These are phyloP conservation scores for Hordeum marinum DNA, from an alignment of 176 grass and related monocot species.

Conservation along the genomic window DNA sequence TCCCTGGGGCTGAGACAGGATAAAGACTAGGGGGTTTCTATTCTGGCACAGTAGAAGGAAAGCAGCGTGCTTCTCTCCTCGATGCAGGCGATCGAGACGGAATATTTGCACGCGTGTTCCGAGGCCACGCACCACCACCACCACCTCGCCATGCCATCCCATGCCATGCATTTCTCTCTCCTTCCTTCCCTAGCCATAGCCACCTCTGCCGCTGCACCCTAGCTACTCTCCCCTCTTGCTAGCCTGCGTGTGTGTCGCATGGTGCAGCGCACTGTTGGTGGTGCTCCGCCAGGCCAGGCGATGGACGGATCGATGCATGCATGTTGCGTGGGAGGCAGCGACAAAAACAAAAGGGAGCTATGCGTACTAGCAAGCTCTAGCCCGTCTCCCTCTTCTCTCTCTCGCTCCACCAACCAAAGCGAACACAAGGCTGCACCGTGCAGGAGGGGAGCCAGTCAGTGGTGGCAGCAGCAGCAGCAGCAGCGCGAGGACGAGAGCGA, in stretches of 20 bases:
- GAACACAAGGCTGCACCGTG: constrained; percentile 29
- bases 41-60: constrained; percentile 16
- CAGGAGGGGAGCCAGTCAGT: background rate
- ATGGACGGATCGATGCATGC: constrained; percentile 26
- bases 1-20: background rate
- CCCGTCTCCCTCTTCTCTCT: background rate
- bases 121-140: background rate
- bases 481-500: background rate
- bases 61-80: constrained; percentile 26
- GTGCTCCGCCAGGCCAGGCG: background rate
- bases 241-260: background rate
- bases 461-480: background rate
- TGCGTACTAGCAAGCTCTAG: background rate
- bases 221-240: background rate
- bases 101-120: constrained; percentile 46
- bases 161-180: background rate
- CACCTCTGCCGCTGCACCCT: background rate
- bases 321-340: constrained; percentile 33
- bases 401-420: constrained; percentile 12
- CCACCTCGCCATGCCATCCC: too few relatives aligned
- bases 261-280: background rate
- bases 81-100: background rate
- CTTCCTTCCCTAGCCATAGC: background rate
- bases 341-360: constrained; percentile 18
- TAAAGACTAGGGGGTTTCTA: constrained; percentile 14